Evolutionary conservation across 192 early-diverging fungal species (phyloP).

Genomic region (Entomortierella beljakovae): DNA sequence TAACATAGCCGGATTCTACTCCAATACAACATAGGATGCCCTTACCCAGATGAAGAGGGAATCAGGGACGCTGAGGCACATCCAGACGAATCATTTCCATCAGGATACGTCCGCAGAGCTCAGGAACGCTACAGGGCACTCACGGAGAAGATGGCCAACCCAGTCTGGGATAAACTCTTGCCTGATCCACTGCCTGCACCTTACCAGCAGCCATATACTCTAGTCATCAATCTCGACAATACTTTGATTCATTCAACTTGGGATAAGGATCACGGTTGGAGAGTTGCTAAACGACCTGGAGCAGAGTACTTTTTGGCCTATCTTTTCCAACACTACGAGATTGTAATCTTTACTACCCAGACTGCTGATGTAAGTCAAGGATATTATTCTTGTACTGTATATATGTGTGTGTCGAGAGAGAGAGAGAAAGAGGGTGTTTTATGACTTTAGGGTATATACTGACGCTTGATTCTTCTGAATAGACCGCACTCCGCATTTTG

Average conservation of each 20-base stretch:
- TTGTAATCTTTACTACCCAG: conserved; percentile 95
- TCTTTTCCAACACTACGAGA: conserved; percentile 91
- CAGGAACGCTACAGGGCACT: conserved; percentile 32
- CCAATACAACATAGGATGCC: conserved; percentile 12
- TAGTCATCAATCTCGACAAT: conserved; percentile 96
- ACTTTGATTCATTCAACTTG: conserved; percentile 93
- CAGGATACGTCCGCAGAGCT: conserved; percentile 19
- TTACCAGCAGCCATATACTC: conserved; percentile 89
- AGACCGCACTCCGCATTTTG: conserved; percentile 88
- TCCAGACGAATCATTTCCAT: conserved; percentile 21
- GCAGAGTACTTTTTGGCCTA: conserved; percentile 96
- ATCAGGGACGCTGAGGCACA: conserved; percentile 33
- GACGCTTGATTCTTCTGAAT: conserved; percentile 7
- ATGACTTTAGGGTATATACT: no score
- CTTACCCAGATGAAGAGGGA: conserved; percentile 41
- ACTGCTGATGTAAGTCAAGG: conserved; percentile 75
- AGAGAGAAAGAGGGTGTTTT: no score
- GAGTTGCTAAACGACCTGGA: conserved; percentile 95
- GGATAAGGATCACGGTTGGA: conserved; percentile 97
- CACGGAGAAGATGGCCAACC: conserved; percentile 64
- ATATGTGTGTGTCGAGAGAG: background rate
- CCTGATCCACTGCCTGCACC: conserved; percentile 90
- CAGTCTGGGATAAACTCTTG: conserved; percentile 88
- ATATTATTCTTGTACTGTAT: background rate
- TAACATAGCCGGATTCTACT: no score